Percentiles rank a stretch among this genome's conserved stretches.
phyloP scores from a whole-genome alignment of 208 protist species.

The Hexamita inflata region DNA sequence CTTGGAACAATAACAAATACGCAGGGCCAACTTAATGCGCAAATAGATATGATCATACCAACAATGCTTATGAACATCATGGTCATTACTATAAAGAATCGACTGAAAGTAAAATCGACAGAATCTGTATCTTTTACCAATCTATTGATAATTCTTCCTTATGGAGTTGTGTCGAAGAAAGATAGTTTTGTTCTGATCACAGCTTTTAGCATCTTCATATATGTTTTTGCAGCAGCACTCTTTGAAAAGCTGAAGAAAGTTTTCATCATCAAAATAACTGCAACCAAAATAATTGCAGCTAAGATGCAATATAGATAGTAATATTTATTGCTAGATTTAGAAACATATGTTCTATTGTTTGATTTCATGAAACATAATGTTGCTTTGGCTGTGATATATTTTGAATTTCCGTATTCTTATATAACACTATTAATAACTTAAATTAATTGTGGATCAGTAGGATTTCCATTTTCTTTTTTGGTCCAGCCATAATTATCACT shows the following conservation, averaged over 20 bases:
- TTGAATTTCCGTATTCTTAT: too few species aligned
- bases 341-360: not conserved
- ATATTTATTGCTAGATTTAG: not conserved
- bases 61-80: slow-evolving; percentile 3
- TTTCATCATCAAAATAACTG: not conserved
- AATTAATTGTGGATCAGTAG: too few species aligned
- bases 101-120: slow-evolving; percentile 4
- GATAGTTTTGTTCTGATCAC: slow-evolving; percentile 34
- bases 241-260: not conserved
- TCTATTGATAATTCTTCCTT: slow-evolving; percentile 35
- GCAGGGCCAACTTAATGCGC: not conserved
- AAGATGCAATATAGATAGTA: not conserved
- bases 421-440: too few species aligned
- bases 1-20: not conserved
- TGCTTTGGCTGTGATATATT: not conserved
- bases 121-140: slow-evolving; percentile 27
- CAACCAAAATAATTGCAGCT: not conserved
- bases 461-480: too few species aligned
- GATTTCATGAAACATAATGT: not conserved
- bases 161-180: slow-evolving; percentile 36
- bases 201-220: slow-evolving; percentile 16
- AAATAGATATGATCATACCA: slow-evolving; percentile 3
- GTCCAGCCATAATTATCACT: not conserved
- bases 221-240: slow-evolving; percentile 22
- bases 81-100: not conserved